Evolutionary conservation across 306 rosid species (phyloP).

Genomic region (Pyrus betulifolia): DNA sequence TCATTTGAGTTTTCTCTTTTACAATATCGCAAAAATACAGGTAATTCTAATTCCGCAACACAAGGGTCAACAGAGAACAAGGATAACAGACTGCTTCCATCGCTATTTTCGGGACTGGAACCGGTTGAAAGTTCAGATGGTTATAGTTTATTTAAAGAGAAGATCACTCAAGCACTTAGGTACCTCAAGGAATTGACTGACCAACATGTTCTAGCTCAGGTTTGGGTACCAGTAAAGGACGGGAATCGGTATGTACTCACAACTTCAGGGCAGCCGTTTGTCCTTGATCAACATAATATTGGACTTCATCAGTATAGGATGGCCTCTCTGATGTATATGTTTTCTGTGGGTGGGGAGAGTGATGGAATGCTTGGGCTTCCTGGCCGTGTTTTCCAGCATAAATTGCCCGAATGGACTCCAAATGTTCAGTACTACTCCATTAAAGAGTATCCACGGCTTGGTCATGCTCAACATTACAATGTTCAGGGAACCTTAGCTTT

Average conservation of each 20-base stretch:
- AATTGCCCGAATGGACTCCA: slow-evolving; percentile 87
- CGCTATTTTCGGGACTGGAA: slow-evolving; percentile 31
- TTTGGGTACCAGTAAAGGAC: slow-evolving; percentile 79
- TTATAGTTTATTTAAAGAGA: slow-evolving; percentile 58
- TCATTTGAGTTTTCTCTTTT: slow-evolving; percentile 22
- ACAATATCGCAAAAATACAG: slow-evolving; percentile 27
- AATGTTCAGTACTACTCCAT: slow-evolving; percentile 77
- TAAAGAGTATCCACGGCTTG: slow-evolving; percentile 65
- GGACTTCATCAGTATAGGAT: slow-evolving; percentile 77
- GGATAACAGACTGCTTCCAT: slow-evolving; percentile 16
- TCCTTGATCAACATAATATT: slow-evolving; percentile 53
- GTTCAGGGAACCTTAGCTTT: slow-evolving; percentile 82
- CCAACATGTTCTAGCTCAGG: slow-evolving; percentile 72
- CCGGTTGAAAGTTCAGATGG: slow-evolving; percentile 42
- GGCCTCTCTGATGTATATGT: slow-evolving; percentile 50
- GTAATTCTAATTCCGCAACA: slow-evolving; percentile 32
- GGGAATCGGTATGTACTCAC: slow-evolving; percentile 52
- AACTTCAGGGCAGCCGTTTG: slow-evolving; percentile 87
- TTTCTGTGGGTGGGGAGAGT: slow-evolving; percentile 57
- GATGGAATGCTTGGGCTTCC: slow-evolving; percentile 65
- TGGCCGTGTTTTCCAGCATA: slow-evolving; percentile 77
- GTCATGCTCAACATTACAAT: slow-evolving; percentile 66
- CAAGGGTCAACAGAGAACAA: slow-evolving; percentile 41
- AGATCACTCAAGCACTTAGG: slow-evolving; percentile 79
- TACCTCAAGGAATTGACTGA: slow-evolving; percentile 58